phyloP scores from a whole-genome alignment of 1,284 basidiomycete genomes.

The Ganoderma multipileum region DNA sequence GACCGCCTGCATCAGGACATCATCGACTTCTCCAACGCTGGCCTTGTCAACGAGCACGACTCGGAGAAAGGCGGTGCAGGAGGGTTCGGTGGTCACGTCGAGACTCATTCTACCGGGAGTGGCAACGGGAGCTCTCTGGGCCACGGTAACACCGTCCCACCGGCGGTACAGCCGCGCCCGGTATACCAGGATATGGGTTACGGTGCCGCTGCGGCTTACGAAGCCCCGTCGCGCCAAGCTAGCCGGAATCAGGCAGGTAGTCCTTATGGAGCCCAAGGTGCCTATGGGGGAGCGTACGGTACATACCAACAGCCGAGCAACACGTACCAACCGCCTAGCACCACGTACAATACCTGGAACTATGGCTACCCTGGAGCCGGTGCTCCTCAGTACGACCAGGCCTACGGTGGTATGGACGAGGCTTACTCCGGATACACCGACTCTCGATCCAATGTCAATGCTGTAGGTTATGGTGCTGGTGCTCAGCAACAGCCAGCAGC shows the following conservation, averaged over 20 bases:
- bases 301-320: constrained; percentile 14
- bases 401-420: constrained; percentile 24
- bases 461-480: constrained; percentile 25
- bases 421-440: constrained; percentile 6
- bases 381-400: constrained; percentile 20
- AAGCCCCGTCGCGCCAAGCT: constrained; percentile 19
- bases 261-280: constrained; percentile 20
- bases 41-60: constrained; percentile 31
- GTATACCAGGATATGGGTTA: constrained; percentile 30
- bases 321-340: constrained; percentile 7
- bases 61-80: constrained; percentile 40
- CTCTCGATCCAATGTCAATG: not conserved
- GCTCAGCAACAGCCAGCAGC: constrained; percentile 14
- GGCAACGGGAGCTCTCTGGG: constrained; percentile 41
- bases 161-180: constrained; percentile 20
- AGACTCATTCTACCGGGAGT: constrained; percentile 22
- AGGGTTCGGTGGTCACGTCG: not conserved
- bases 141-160: constrained; percentile 30
- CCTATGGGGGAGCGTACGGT: constrained; percentile 23
- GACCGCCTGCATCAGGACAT: constrained; percentile 54
- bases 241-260: constrained; percentile 7
- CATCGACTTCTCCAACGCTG: constrained; percentile 59
- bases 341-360: constrained; percentile 27
- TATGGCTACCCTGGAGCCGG: constrained; percentile 15
- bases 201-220: constrained; percentile 6